Evolutionary conservation across 768 basidiomycete genomes (phyloP).

Genomic region (Omphalotus guepiniiformis): DNA sequence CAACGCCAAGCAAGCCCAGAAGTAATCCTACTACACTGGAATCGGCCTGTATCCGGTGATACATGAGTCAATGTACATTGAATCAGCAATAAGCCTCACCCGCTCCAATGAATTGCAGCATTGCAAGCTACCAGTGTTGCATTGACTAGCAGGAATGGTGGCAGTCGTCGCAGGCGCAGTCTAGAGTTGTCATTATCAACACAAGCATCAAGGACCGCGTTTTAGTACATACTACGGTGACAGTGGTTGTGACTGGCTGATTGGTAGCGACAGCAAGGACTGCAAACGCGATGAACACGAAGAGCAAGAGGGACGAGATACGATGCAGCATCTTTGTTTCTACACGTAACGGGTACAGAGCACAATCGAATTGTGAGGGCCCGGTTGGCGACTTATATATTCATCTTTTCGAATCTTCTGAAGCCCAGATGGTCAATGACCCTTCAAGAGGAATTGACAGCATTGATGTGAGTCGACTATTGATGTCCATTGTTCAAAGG

Average conservation of each 20-base stretch:
- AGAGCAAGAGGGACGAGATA: slow-evolving; percentile 9
- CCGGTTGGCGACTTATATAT: too few species aligned
- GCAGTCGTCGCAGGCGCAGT: slow-evolving; percentile 11
- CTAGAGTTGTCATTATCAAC: neutral
- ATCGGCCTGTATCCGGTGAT: slow-evolving; percentile 19
- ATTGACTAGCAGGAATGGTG: slow-evolving; percentile 19
- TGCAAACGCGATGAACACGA: slow-evolving; percentile 14
- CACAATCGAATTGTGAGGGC: too few species aligned
- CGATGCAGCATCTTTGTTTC: slow-evolving; percentile 21
- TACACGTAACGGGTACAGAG: too few species aligned
- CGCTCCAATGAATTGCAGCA: slow-evolving; percentile 25
- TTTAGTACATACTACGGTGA: slow-evolving; percentile 10
- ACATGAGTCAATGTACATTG: neutral
- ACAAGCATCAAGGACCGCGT: neutral
- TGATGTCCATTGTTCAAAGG: too few species aligned
- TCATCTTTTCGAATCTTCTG: too few species aligned
- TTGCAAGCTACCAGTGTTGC: slow-evolving; percentile 18
- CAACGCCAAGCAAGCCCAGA: slow-evolving; percentile 22
- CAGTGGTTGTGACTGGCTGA: slow-evolving; percentile 3
- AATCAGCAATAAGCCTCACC: slow-evolving; percentile 8
- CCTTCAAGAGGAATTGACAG: too few species aligned
- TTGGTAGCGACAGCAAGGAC: slow-evolving; percentile 19
- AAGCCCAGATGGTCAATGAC: too few species aligned
- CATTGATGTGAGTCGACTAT: too few species aligned
- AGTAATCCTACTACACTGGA: slow-evolving; percentile 17